Conservation (phyloP, 176 grass and related monocot species). For the Panicum miliaceum region DNA sequence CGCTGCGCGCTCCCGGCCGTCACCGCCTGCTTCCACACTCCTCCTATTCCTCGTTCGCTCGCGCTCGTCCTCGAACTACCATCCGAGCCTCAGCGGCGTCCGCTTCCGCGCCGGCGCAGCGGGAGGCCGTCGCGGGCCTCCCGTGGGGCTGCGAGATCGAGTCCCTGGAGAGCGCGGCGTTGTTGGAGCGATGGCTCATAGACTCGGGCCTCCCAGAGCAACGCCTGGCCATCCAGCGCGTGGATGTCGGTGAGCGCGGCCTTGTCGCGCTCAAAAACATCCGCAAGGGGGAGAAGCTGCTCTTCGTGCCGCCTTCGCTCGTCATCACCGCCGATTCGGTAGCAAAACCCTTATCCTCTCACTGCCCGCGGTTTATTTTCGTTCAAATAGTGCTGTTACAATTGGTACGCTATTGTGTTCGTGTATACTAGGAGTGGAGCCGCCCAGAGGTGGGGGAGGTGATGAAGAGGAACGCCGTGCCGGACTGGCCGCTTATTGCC, state of each 20-base stretch:
- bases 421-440: constrained; percentile 68
- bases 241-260: constrained; percentile 87
- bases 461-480: constrained; percentile 81
- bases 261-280: constrained; percentile 92
- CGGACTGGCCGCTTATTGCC: constrained; percentile 94
- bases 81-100: constrained; percentile 45
- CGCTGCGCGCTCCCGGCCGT: constrained; percentile 14
- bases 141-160: constrained; percentile 96
- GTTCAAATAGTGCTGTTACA: not conserved
- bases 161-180: constrained; percentile 80
- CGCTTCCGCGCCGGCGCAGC: constrained; percentile 37
- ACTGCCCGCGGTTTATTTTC: not conserved
- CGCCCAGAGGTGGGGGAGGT: constrained; percentile 66
- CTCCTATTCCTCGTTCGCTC: not conserved
- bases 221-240: constrained; percentile 70
- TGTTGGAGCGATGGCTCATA: constrained; percentile 82
- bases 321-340: constrained; percentile 86
- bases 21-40: not conserved
- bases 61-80: constrained; percentile 5
- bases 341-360: not conserved
- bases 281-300: constrained; percentile 93
- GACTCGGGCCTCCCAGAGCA: constrained; percentile 77
- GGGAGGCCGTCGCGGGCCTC: constrained; percentile 38
- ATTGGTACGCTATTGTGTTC: constrained; percentile 18
- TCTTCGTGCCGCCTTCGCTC: constrained; percentile 94